These are phyloP conservation scores for Porcisia hertigi DNA, from an alignment of 208 protist genomes.

Conservation along the genomic window DNA sequence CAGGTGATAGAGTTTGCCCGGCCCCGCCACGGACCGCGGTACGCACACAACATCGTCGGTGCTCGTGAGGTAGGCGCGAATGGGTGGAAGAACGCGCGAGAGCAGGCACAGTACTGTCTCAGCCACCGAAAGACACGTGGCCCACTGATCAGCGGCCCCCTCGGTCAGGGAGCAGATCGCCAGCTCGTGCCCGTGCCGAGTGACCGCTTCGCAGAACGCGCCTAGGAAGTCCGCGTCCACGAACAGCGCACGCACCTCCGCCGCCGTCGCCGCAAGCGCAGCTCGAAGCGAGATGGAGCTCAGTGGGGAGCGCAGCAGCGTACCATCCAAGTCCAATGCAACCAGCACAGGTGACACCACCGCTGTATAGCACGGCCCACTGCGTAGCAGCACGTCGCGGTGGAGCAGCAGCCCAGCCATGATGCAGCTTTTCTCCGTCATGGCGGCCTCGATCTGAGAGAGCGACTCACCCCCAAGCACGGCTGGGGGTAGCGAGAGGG, in stretches of 20 bases:
- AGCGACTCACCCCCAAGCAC: background rate
- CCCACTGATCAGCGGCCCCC: conserved; percentile 27
- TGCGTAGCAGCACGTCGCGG: conserved; percentile 22
- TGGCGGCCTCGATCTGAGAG: background rate
- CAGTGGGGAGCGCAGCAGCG: conserved; percentile 32
- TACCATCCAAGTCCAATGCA: conserved; percentile 46
- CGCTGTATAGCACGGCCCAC: conserved; percentile 22
- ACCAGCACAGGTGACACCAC: conserved; percentile 41
- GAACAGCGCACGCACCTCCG: conserved; percentile 19
- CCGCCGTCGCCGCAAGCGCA: conserved; percentile 1
- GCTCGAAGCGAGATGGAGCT: conserved; percentile 17
- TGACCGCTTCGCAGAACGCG: conserved; percentile 29
- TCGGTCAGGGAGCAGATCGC: conserved; percentile 50
- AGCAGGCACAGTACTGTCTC: conserved; percentile 34
- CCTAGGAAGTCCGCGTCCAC: conserved; percentile 38
- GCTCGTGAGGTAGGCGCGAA: conserved; percentile 30
- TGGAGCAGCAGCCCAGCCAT: conserved; percentile 24
- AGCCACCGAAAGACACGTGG: conserved; percentile 12
- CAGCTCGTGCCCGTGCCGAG: conserved; percentile 27
- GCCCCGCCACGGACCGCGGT: conserved; percentile 24
- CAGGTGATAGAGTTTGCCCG: conserved; percentile 32
- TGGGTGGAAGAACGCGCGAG: conserved; percentile 26
- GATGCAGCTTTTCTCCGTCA: conserved; percentile 20
- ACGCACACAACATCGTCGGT: conserved; percentile 37
- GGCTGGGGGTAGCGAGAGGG: background rate